Evolutionary conservation across 306 rosid genomes (phyloP).

Genomic region (Aeschynomene evenia): DNA sequence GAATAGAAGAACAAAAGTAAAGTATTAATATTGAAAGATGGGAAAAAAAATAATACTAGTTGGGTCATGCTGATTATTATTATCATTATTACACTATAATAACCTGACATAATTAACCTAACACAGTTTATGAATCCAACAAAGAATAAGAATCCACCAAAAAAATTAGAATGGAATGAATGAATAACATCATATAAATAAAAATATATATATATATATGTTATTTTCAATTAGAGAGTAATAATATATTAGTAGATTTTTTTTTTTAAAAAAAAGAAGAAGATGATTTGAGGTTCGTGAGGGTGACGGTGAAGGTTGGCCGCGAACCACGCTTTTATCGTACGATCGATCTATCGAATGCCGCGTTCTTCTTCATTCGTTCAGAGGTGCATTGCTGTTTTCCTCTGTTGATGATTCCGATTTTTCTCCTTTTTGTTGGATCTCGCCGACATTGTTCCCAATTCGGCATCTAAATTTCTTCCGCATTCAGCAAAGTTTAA

Average conservation of each 20-base stretch:
- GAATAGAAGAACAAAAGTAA: neutral
- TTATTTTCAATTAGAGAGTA: too few relatives aligned
- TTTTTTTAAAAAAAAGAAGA: neutral
- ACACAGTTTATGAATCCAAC: neutral
- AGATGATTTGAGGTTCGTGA: neutral
- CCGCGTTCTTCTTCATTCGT: neutral
- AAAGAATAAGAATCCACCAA: neutral
- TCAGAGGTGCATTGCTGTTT: neutral
- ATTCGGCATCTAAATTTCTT: constrained; percentile 24
- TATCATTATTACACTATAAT: neutral
- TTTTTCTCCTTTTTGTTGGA: constrained; percentile 3
- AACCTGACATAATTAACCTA: neutral
- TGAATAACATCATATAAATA: too few relatives aligned
- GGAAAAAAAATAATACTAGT: neutral
- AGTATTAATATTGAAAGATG: neutral
- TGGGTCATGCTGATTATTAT: neutral
- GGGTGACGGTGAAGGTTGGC: constrained; percentile 4
- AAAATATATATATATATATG: neutral
- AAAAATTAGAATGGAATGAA: neutral
- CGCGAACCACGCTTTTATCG: constrained; percentile 32
- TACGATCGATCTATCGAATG: neutral
- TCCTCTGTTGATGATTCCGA: neutral
- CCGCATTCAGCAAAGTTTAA: neutral
- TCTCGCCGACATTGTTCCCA: constrained; percentile 4
- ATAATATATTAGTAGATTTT: neutral